Conservation (phyloP, 306 rosid species). For the Elaeagnus macrophylla region DNA sequence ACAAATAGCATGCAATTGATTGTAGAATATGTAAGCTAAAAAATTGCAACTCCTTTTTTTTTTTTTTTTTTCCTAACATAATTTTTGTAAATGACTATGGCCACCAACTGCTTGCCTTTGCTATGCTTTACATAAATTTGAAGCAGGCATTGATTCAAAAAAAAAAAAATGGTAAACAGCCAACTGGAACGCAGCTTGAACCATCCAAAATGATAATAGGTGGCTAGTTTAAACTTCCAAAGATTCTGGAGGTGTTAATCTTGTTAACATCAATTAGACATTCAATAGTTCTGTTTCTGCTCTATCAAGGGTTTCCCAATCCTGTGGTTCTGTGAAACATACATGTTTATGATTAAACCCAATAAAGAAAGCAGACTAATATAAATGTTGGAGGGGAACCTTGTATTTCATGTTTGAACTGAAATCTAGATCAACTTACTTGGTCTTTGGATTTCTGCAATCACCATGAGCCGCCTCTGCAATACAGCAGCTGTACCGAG, state of each 20-base stretch:
- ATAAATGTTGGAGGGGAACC: too few relatives aligned
- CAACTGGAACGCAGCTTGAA: conserved; percentile 2
- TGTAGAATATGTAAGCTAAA: too few relatives aligned
- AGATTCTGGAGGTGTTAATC: conserved; percentile 5
- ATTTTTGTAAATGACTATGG: too few relatives aligned
- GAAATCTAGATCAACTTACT: conserved; percentile 63
- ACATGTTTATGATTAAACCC: not conserved
- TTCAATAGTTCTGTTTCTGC: conserved; percentile 75
- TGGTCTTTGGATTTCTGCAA: conserved; percentile 81
- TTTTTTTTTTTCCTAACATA: too few relatives aligned
- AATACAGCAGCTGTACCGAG: conserved; percentile 66
- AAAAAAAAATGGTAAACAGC: not conserved
- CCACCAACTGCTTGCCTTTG: conserved; percentile 14
- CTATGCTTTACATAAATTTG: not conserved
- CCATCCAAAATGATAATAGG: not conserved
- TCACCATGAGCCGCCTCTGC: conserved; percentile 79
- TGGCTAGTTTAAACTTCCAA: conserved; percentile 4
- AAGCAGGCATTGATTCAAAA: conserved; percentile 10
- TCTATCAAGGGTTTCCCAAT: conserved; percentile 57
- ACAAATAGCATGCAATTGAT: too few relatives aligned
- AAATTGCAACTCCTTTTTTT: too few relatives aligned
- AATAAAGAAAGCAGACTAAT: too few relatives aligned
- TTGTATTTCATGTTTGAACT: too few relatives aligned
- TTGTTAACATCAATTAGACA: conserved; percentile 31
- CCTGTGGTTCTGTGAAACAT: conserved; percentile 48